Evolutionary conservation across 179 eudicot genomes (phyloP).

Genomic region (Spinacia oleracea): DNA sequence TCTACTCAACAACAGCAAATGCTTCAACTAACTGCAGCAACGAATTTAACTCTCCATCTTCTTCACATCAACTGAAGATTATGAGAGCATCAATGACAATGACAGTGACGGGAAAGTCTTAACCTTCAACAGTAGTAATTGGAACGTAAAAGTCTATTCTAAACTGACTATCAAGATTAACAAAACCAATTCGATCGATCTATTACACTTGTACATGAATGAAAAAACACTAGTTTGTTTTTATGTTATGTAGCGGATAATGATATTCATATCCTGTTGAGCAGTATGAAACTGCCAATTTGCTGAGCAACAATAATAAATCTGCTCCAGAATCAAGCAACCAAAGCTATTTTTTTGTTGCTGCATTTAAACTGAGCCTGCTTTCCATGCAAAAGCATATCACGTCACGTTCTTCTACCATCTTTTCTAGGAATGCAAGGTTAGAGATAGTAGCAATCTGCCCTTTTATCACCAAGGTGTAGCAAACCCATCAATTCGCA

Average conservation of each 20-base stretch:
- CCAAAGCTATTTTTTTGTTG: constrained; percentile 9
- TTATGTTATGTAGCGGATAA: constrained; percentile 15
- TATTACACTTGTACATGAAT: constrained; percentile 26
- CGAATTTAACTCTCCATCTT: constrained; percentile 1
- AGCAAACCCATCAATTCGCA: constrained; percentile 10
- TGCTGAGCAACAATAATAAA: background rate
- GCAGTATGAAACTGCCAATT: constrained; percentile 4
- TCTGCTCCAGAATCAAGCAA: constrained; percentile 9
- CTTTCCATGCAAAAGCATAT: background rate
- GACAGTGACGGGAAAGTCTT: constrained; percentile 1
- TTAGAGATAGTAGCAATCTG: constrained; percentile 2
- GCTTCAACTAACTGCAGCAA: background rate
- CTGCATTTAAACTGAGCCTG: constrained; percentile 4
- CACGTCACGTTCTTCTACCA: background rate
- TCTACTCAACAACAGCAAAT: background rate
- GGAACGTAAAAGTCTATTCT: constrained; percentile 4
- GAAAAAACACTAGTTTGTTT: constrained; percentile 25
- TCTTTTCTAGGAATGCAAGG: background rate
- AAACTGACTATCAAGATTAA: constrained; percentile 21
- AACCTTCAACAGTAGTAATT: constrained; percentile 16
- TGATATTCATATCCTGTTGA: constrained; percentile 19
- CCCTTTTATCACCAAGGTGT: constrained; percentile 17
- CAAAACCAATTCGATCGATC: constrained; percentile 22
- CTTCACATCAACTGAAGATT: background rate
- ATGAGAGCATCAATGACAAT: constrained; percentile 18